phyloP scores from a whole-genome alignment of 805 yeast genomes.

The Candida michaelii region DNA sequence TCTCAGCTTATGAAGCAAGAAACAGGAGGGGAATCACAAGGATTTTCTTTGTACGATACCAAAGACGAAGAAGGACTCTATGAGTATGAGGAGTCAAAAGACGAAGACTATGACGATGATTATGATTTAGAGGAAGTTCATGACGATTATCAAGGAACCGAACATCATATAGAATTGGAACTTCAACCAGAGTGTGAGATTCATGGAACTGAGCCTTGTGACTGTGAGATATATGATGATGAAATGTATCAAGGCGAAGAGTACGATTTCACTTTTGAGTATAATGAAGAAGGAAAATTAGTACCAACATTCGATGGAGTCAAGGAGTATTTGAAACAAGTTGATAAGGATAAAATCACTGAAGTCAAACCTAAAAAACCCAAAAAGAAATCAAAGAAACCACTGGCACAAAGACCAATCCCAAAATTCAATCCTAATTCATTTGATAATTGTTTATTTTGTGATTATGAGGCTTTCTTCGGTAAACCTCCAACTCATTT shows the following conservation, averaged over 20 bases:
- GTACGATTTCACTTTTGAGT: slow-evolving; percentile 47
- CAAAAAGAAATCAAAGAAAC: slow-evolving; percentile 19
- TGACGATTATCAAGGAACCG: slow-evolving; percentile 30
- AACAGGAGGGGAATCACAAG: slow-evolving; percentile 14
- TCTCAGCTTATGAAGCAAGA: slow-evolving; percentile 22
- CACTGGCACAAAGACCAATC: slow-evolving; percentile 7
- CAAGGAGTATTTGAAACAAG: slow-evolving; percentile 15
- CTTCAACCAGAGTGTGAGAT: slow-evolving; percentile 34
- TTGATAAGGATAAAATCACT: slow-evolving; percentile 20
- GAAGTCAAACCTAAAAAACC: slow-evolving; percentile 17
- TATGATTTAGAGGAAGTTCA: slow-evolving; percentile 39
- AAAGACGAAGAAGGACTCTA: slow-evolving; percentile 41
- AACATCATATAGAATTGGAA: slow-evolving; percentile 44
- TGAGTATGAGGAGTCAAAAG: slow-evolving; percentile 22
- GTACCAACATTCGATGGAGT: slow-evolving; percentile 35
- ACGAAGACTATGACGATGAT: slow-evolving; percentile 24
- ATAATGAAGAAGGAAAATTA: slow-evolving; percentile 40
- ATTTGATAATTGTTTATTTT: slow-evolving; percentile 39
- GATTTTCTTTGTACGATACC: slow-evolving; percentile 35
- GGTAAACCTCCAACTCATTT: slow-evolving; percentile 51
- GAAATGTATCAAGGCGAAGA: slow-evolving; percentile 35
- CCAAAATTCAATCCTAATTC: slow-evolving; percentile 13
- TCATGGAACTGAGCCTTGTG: slow-evolving; percentile 27
- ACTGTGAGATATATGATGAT: slow-evolving; percentile 22
- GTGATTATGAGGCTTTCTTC: slow-evolving; percentile 53